phyloP scores from a whole-genome alignment of 1,139 yeast species.

The Candida gigantensis region DNA sequence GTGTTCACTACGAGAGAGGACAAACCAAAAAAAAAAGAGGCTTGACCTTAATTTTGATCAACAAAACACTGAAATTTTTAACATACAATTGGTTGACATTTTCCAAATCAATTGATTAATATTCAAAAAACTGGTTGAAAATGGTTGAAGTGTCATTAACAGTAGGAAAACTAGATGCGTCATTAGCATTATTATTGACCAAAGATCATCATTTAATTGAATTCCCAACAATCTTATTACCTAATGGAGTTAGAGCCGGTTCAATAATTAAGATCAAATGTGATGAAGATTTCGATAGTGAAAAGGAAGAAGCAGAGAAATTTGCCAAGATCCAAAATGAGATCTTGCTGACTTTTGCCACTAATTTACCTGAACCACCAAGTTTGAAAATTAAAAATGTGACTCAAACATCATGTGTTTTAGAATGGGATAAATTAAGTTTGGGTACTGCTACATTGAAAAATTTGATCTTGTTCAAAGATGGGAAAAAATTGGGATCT shows the following conservation, averaged over 20 bases:
- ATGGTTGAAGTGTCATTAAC: slow-evolving; percentile 91
- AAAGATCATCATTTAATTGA: slow-evolving; percentile 94
- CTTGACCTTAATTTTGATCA: not conserved
- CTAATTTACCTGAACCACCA: slow-evolving; percentile 71
- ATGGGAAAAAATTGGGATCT: slow-evolving; percentile 75
- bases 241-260: slow-evolving; percentile 90
- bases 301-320: slow-evolving; percentile 54
- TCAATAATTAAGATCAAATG: slow-evolving; percentile 88
- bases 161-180: slow-evolving; percentile 94
- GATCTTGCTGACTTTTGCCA: slow-evolving; percentile 73
- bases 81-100: too few species aligned
- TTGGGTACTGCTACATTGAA: slow-evolving; percentile 83
- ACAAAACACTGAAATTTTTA: not conserved
- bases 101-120: slow-evolving; percentile 1
- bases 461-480: slow-evolving; percentile 76
- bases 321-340: slow-evolving; percentile 73
- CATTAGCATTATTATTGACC: slow-evolving; percentile 85
- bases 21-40: not conserved
- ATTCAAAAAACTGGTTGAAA: slow-evolving; percentile 1
- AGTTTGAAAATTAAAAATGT: slow-evolving; percentile 70
- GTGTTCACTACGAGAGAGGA: not conserved
- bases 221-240: slow-evolving; percentile 89
- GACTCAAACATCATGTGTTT: slow-evolving; percentile 92
- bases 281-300: slow-evolving; percentile 75
- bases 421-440: slow-evolving; percentile 89